Evolutionary conservation across 2,329 filamentous ascomycete species (phyloP), one percentile per base, ranked within the genome.

Genomic region (Aureobasidium sp.): DNA sequence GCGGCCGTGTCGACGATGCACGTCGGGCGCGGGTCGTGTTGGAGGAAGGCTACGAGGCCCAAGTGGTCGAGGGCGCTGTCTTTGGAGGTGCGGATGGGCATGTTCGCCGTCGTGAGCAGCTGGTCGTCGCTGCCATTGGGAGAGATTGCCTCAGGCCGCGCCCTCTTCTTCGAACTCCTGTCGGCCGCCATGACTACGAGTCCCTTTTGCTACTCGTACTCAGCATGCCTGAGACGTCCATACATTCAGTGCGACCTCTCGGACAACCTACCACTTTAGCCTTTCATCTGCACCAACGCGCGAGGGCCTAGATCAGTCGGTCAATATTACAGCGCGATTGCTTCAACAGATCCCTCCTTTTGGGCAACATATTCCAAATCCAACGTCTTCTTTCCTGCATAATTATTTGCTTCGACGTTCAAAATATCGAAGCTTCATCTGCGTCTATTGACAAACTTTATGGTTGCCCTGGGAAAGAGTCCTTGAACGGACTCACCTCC

Each of bases 1-100:
- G 39, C 34, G 2, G 17, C 6, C 14, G 42, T 29, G 27, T 56
- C 42, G 31, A 62, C 9, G 17, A 62, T 62, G n/a, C 55, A 49
- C 8, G 51, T 62, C 29, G 52, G 60, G 3, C 60, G 51, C 3
- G 60, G 5, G 22, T 62, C 60, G 20, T 55, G 20, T 22, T 31
- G 36, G 6, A 62, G 51, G n/a, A 48, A 62, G 34, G 42, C 25
- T 17, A 51, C 31, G n/a, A 62, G 48, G 1, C 17, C n/a, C 7
- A 62, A 37, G 12, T 31, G 25, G 11, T 3, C 22, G 5, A 48
- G 44, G 1, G 36, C 44, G 5, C 9, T 12, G 36, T 49, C 34
- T 5, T 41, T 47, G 25, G 20, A 25, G 6, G 39, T 34, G 39
- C 37, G 53, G 53, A 57, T 57, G 53, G 53, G 37, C 53, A 57